Percentiles rank a stretch among this genome's conserved stretches.
Evolutionary conservation across 1,284 basidiomycete genomes (phyloP).

Genomic region (Ustilago tritici): DNA sequence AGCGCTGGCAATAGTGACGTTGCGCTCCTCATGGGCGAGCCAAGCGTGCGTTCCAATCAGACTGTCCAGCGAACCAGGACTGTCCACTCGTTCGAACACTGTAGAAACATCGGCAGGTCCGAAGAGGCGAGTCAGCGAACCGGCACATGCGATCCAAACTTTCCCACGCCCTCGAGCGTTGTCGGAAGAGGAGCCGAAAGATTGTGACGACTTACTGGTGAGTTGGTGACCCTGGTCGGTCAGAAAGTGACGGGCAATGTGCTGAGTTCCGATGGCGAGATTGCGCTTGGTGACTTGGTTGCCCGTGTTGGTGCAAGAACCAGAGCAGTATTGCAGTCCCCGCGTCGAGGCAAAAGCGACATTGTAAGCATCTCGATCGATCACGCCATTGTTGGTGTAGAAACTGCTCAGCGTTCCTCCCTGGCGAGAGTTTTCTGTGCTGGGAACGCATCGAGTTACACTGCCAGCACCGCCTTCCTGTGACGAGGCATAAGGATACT

Average conservation of each 20-base stretch:
- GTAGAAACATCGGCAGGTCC: not conserved
- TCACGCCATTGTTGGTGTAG: slow-evolving; percentile 42
- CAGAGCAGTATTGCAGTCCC: slow-evolving; percentile 49
- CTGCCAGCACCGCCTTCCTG: slow-evolving; percentile 52
- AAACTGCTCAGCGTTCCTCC: slow-evolving; percentile 49
- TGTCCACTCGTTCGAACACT: slow-evolving; percentile 51
- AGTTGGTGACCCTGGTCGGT: slow-evolving; percentile 49
- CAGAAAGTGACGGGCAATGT: slow-evolving; percentile 27
- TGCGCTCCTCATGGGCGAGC: slow-evolving; percentile 50
- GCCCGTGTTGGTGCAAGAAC: slow-evolving; percentile 47
- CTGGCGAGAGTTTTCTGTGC: slow-evolving; percentile 53
- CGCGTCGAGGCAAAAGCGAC: slow-evolving; percentile 42
- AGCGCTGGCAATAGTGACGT: slow-evolving; percentile 48
- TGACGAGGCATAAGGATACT: slow-evolving; percentile 56
- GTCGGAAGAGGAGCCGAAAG: not conserved
- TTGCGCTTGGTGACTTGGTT: slow-evolving; percentile 42
- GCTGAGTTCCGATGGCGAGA: slow-evolving; percentile 20
- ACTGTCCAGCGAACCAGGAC: slow-evolving; percentile 45
- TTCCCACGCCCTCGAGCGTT: not conserved
- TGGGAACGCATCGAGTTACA: slow-evolving; percentile 52
- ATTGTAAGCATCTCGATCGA: slow-evolving; percentile 49
- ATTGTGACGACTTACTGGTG: slow-evolving; percentile 31
- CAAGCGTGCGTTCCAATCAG: slow-evolving; percentile 47
- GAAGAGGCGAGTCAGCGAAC: slow-evolving; percentile 1
- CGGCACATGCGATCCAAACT: not conserved